These are phyloP conservation scores for Exophiala aquamarina DNA, from an alignment of 2,329 filamentous ascomycete species.

Conservation along the genomic window DNA sequence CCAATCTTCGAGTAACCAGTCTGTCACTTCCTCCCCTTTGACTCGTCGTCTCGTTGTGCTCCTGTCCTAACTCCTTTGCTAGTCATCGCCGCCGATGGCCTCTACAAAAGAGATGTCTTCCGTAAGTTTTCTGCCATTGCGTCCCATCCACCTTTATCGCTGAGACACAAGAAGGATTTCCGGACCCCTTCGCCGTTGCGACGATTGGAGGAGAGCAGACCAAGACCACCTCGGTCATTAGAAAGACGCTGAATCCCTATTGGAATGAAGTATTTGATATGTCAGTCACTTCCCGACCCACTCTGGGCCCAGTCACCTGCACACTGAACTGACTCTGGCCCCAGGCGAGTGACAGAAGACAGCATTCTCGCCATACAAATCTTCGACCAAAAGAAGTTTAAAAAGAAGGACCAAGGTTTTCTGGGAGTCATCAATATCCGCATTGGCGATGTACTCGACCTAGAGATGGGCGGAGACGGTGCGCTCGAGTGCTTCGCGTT, in stretches of 20 bases:
- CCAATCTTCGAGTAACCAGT: slow-evolving; percentile 94
- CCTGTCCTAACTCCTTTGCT: slow-evolving; percentile 30
- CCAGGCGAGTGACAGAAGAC: slow-evolving; percentile 85
- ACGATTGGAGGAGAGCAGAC: slow-evolving; percentile 98
- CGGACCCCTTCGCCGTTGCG: slow-evolving; percentile 95
- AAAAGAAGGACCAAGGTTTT: slow-evolving; percentile 99
- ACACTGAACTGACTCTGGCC: slow-evolving; percentile 13
- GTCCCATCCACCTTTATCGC: neutral
- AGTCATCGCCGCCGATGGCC: slow-evolving; percentile 98
- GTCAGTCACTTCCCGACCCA: slow-evolving; percentile 55
- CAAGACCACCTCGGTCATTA: slow-evolving; percentile 94
- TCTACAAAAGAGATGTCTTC: slow-evolving; percentile 99
- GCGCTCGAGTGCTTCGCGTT: slow-evolving; percentile 33
- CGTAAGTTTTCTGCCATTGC: slow-evolving; percentile 60
- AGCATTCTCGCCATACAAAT: slow-evolving; percentile 97
- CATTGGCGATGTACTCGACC: slow-evolving; percentile 89
- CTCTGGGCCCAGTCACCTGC: neutral
- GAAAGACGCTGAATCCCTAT: slow-evolving; percentile 97
- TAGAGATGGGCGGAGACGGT: slow-evolving; percentile 90
- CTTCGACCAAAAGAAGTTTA: slow-evolving; percentile 99
- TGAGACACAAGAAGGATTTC: slow-evolving; percentile 67
- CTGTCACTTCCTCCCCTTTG: slow-evolving; percentile 35
- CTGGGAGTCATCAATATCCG: slow-evolving; percentile 96
- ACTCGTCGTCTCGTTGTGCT: slow-evolving; percentile 21
- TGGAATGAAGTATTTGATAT: slow-evolving; percentile 99